Evolutionary conservation across 495 filamentous ascomycete species (phyloP).

Genomic region (Penicillium odoratum): DNA sequence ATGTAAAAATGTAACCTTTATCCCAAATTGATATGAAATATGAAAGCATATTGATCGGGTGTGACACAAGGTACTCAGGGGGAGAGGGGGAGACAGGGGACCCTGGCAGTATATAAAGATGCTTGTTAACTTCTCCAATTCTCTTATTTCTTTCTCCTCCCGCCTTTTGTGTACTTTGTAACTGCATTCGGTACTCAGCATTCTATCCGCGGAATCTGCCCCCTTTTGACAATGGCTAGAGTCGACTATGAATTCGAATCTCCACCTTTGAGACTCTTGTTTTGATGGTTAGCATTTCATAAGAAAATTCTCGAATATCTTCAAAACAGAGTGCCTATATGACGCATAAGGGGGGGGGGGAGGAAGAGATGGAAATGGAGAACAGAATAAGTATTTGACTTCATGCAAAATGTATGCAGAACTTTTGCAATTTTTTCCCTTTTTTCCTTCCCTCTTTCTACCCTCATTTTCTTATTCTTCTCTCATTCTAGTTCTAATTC

Average conservation of each 20-base stretch:
- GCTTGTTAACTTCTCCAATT: background rate
- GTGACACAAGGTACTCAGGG: slow-evolving; percentile 33
- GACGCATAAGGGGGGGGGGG: background rate
- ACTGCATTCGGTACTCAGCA: background rate
- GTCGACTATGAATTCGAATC: no score
- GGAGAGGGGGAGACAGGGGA: slow-evolving; percentile 15
- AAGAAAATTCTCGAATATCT: no score
- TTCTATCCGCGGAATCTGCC: no score
- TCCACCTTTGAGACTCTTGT: no score
- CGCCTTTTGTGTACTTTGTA: no score
- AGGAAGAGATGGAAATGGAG: background rate
- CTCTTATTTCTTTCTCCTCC: background rate
- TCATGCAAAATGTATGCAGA: background rate
- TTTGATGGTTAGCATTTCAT: no score
- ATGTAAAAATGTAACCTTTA: no score
- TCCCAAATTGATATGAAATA: background rate
- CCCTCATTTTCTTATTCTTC: background rate
- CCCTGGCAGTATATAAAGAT: slow-evolving; percentile 17
- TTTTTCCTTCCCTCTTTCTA: background rate
- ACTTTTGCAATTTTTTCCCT: background rate
- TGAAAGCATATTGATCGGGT: slow-evolving; percentile 17
- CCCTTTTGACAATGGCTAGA: no score
- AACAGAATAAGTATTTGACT: background rate
- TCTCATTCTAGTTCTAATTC: background rate
- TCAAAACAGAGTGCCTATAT: no score